These are phyloP conservation scores for Ophiostoma quercus DNA, from an alignment of 2,329 filamentous ascomycete species.

Conservation along the genomic window DNA sequence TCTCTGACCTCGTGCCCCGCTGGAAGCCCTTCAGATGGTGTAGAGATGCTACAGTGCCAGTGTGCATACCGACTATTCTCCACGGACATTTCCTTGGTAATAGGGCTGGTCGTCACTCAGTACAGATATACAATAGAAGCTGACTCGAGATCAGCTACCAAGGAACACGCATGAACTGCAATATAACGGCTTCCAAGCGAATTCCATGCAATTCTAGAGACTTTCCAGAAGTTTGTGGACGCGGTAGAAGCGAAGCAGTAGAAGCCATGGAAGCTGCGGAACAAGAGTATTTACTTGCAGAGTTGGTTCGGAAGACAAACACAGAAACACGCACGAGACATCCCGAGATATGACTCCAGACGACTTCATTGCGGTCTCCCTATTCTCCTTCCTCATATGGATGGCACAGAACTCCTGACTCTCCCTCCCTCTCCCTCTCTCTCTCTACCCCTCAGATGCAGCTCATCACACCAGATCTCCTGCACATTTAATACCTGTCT, in stretches of 20 bases:
- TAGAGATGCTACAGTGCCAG: conserved; percentile 1
- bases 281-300: not conserved
- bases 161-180: not conserved
- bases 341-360: too few relatives aligned
- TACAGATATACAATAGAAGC: not conserved
- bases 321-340: too few relatives aligned
- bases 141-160: not conserved
- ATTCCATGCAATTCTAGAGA: not conserved
- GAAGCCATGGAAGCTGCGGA: not conserved
- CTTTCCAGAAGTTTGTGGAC: not conserved
- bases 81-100: conserved; percentile 8
- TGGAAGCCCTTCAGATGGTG: not conserved
- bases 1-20: conserved; percentile 5
- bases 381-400: conserved; percentile 20
- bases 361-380: too few relatives aligned
- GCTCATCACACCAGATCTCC: not conserved
- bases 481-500: not conserved
- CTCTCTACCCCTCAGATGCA: not conserved
- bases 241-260: not conserved
- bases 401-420: conserved; percentile 13
- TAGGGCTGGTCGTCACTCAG: not conserved
- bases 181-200: not conserved
- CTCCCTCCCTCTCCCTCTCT: not conserved
- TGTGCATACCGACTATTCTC: not conserved
- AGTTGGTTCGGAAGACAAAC: too few relatives aligned